Evolutionary conservation across 768 basidiomycete species (phyloP).

Genomic region (Naematelia encephala): DNA sequence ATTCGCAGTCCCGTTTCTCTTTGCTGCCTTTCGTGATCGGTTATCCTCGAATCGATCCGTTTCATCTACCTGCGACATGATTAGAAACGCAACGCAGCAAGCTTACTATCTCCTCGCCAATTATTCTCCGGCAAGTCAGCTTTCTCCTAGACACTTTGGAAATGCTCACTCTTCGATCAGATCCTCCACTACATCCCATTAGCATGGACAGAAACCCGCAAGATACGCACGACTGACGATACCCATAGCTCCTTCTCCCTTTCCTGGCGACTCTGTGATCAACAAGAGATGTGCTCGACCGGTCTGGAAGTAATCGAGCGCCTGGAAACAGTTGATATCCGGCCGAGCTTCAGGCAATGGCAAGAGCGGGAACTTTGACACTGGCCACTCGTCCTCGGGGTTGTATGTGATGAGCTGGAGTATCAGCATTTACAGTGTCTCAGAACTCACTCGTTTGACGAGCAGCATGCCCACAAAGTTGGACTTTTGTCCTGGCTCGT

Average conservation of each 20-base stretch:
- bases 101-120: slow-evolving; percentile 79
- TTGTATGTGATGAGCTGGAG: slow-evolving; percentile 80
- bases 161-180: slow-evolving; percentile 59
- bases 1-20: slow-evolving; percentile 66
- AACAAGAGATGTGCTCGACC: slow-evolving; percentile 89
- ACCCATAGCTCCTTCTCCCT: slow-evolving; percentile 77
- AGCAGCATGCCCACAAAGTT: slow-evolving; percentile 78
- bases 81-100: too few relatives aligned
- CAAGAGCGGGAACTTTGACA: slow-evolving; percentile 63
- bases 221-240: slow-evolving; percentile 64
- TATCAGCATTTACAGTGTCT: neutral
- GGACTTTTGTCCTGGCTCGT: slow-evolving; percentile 64
- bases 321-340: slow-evolving; percentile 86
- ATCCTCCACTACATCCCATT: slow-evolving; percentile 44
- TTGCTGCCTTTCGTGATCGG: slow-evolving; percentile 69
- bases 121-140: slow-evolving; percentile 56
- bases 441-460: slow-evolving; percentile 66
- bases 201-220: slow-evolving; percentile 3
- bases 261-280: slow-evolving; percentile 77
- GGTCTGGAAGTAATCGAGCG: slow-evolving; percentile 89
- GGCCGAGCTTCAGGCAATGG: slow-evolving; percentile 86
- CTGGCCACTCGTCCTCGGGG: slow-evolving; percentile 61
- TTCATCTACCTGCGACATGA: slow-evolving; percentile 64
- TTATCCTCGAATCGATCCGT: slow-evolving; percentile 89
- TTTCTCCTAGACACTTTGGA: neutral